Conservation (phyloP, 164 flowering plant genomes). For the Sextonia rubra region DNA sequence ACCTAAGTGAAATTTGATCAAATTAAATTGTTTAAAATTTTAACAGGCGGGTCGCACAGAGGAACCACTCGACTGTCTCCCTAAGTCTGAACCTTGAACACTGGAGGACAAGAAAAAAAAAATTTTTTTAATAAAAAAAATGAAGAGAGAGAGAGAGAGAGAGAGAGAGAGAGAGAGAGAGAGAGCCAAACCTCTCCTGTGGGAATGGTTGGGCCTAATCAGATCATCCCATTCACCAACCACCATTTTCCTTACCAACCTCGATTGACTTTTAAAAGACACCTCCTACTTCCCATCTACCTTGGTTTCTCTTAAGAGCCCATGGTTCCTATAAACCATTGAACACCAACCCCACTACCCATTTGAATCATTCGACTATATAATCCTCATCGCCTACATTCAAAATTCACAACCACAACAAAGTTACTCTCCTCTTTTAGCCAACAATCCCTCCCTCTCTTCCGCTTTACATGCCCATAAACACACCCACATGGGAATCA, state of each 20-base stretch:
- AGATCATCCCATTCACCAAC: neutral
- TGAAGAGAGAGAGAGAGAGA: too few species aligned
- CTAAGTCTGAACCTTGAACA: too few species aligned
- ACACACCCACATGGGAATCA: neutral
- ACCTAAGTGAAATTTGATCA: too few species aligned
- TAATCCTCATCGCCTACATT: neutral
- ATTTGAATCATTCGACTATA: neutral
- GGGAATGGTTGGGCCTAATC: neutral
- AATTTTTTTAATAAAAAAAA: too few species aligned
- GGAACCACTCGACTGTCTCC: too few species aligned
- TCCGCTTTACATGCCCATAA: neutral
- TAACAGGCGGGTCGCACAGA: too few species aligned
- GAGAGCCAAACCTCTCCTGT: too few species aligned
- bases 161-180: fast-evolving
- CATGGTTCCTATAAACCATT: slow-evolving; percentile 13
- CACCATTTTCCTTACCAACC: neutral
- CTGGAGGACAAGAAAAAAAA: too few species aligned
- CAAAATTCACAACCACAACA: too few species aligned
- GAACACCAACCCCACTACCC: neutral
- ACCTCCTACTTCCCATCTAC: neutral
- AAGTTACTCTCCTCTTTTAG: too few species aligned
- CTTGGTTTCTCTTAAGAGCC: slow-evolving; percentile 8
- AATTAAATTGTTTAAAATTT: too few species aligned
- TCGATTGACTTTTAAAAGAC: neutral
- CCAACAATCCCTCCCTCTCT: neutral